These are phyloP conservation scores for Pestalotiopsis sp. DNA, from an alignment of 2,329 filamentous ascomycete genomes.

Conservation along the genomic window DNA sequence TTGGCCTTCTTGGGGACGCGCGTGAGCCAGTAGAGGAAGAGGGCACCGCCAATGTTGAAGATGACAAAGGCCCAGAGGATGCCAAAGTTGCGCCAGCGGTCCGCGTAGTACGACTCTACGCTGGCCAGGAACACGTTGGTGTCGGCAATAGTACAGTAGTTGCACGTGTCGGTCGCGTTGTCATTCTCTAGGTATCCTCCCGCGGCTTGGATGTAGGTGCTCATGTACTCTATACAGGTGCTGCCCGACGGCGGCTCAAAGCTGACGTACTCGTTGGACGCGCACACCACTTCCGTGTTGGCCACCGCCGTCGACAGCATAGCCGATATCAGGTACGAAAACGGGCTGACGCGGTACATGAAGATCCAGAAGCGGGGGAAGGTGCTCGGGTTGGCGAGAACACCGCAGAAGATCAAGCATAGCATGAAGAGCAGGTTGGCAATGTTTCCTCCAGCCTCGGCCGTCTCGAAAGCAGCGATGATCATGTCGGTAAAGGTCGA, in stretches of 20 bases:
- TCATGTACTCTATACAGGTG: constrained; percentile 60
- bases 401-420: constrained; percentile 73
- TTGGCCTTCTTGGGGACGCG: constrained; percentile 39
- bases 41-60: constrained; percentile 53
- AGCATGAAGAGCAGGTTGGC: constrained; percentile 74
- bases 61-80: constrained; percentile 53
- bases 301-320: constrained; percentile 66
- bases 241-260: constrained; percentile 57
- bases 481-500: constrained; percentile 78
- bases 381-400: constrained; percentile 61
- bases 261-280: constrained; percentile 61
- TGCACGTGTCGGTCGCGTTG: constrained; percentile 42
- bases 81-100: constrained; percentile 57
- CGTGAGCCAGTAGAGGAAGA: constrained; percentile 51
- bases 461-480: constrained; percentile 72
- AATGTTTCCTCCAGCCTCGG: constrained; percentile 73
- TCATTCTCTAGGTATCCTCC: constrained; percentile 48
- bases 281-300: constrained; percentile 60
- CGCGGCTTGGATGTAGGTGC: constrained; percentile 40
- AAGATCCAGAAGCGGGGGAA: constrained; percentile 75
- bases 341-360: constrained; percentile 72
- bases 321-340: constrained; percentile 71
- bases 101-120: constrained; percentile 44
- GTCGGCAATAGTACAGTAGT: constrained; percentile 37
- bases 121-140: constrained; percentile 37